Evolutionary conservation across 441 rosid species (phyloP).

Genomic region (Populus hybrid): DNA sequence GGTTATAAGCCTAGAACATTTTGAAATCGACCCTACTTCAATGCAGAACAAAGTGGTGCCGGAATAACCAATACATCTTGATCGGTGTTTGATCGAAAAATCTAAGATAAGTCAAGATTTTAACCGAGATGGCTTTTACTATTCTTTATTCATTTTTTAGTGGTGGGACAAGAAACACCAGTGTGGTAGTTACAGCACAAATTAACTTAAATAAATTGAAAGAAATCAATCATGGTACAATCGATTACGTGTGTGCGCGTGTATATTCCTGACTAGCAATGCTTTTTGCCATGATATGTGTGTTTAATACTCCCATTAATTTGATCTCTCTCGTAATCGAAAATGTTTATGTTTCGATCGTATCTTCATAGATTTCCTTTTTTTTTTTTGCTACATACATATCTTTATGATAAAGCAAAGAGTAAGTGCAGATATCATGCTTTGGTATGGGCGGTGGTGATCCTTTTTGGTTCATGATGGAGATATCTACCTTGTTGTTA

Average conservation of each 20-base stretch:
- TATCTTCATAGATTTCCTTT: not conserved
- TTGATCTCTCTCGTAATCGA: not conserved
- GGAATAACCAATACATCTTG: too few relatives aligned
- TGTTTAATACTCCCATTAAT: not conserved
- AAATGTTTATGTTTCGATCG: not conserved
- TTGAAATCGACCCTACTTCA: too few relatives aligned
- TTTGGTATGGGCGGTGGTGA: slow-evolving; percentile 27
- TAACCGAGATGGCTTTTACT: too few relatives aligned
- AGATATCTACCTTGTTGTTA: slow-evolving; percentile 26
- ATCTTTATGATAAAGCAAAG: not conserved
- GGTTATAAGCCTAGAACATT: too few relatives aligned
- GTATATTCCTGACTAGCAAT: not conserved
- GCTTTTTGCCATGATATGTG: slow-evolving; percentile 10
- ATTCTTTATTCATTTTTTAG: too few relatives aligned
- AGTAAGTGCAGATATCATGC: slow-evolving; percentile 24
- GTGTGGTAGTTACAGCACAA: too few relatives aligned
- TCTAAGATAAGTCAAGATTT: too few relatives aligned
- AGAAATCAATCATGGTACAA: not conserved
- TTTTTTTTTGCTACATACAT: too few relatives aligned
- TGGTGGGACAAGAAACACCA: too few relatives aligned
- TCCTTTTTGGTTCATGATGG: slow-evolving; percentile 13
- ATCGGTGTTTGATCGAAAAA: too few relatives aligned
- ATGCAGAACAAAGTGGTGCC: too few relatives aligned
- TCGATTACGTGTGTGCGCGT: not conserved
- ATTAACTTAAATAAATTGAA: too few relatives aligned